phyloP scores from a whole-genome alignment of 352 stramenopile species.

The Plasmopara muralis region DNA sequence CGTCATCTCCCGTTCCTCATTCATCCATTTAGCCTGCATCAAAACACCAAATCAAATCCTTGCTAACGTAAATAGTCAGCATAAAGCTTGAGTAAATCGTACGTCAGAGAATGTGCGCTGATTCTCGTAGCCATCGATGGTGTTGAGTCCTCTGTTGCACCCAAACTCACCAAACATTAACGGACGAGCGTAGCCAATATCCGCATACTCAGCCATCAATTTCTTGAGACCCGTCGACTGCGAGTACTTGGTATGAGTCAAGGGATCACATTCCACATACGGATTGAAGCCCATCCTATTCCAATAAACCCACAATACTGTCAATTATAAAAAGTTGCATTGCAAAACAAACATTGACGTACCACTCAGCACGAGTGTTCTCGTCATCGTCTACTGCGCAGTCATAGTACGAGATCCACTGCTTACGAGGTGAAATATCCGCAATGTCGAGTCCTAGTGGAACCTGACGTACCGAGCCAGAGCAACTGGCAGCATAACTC shows the following conservation, averaged over 20 bases:
- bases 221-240: conserved; percentile 42
- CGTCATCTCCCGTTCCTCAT: conserved; percentile 68
- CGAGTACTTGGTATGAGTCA: conserved; percentile 34
- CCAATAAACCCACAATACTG: too few species aligned
- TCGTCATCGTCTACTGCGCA: conserved; percentile 34
- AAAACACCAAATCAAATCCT: not conserved
- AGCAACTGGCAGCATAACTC: too few species aligned
- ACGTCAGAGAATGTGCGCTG: conserved; percentile 65
- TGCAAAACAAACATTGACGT: conserved; percentile 20
- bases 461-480: too few species aligned
- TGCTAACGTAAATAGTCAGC: not conserved
- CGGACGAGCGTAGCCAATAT: conserved; percentile 37
- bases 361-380: conserved; percentile 36
- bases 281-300: conserved; percentile 5
- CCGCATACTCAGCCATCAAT: conserved; percentile 54
- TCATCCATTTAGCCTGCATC: conserved; percentile 76
- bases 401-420: conserved; percentile 75
- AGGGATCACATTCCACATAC: conserved; percentile 63
- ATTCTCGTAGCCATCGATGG: conserved; percentile 51
- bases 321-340: too few species aligned
- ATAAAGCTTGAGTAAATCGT: conserved; percentile 1
- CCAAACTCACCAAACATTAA: conserved; percentile 71
- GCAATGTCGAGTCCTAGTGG: conserved; percentile 40
- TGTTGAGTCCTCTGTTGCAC: conserved; percentile 56
- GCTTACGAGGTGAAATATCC: conserved; percentile 48